Base-by-base conservation (phyloP, 495 filamentous ascomycete genomes). In the Aspergillus biplanus region DNA sequence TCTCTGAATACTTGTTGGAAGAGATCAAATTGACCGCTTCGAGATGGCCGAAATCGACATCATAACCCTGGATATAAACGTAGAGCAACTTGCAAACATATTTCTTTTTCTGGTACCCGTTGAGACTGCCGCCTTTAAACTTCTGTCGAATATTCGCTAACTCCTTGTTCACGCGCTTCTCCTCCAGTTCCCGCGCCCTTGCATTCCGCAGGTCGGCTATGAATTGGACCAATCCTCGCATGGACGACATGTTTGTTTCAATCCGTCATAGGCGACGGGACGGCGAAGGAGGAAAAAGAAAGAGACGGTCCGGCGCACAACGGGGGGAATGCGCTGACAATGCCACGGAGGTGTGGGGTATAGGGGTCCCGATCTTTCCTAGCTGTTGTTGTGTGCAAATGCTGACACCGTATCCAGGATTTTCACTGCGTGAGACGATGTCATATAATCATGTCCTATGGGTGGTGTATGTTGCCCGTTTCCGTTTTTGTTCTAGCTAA, bases 61-160 rank as follows among this genome's bases (percentile, higher is more conserved):
- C 96, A 89, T 96, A 99, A 7, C 96, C 96, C 54, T 98, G 87
- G 61, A 99, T 99, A 74, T 99, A 99, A 68, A 99, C 97, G 72
- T 99, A 99, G 50, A 99, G 85, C 65, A 99, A 85, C 87, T 99
- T 99, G 90, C 96, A 99, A 50, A 99, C 96, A 72, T 99, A 99
- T 90, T 99, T 99, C 85, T 99, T 99, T 84, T 96, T 97, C 77
- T 97, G 91, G 70, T 99, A 99, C 55, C 96, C 96, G 76, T 89
- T 96, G 33, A 98, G 79, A 73, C 82, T 90, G 44, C 93, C 93
- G 74, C 93, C 90, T 88, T 83, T 83, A 68, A 85, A 85, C 65
- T 85, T 85, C 69, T 85, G 82, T 82, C 95, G 87, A 76, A 99
- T 98, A 70, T 99, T 99, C 71, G 96, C 96, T 71, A 98, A 81